Evolutionary conservation across 2,329 filamentous ascomycete species (phyloP).

Genomic region (Fragosphaeria purpurea): DNA sequence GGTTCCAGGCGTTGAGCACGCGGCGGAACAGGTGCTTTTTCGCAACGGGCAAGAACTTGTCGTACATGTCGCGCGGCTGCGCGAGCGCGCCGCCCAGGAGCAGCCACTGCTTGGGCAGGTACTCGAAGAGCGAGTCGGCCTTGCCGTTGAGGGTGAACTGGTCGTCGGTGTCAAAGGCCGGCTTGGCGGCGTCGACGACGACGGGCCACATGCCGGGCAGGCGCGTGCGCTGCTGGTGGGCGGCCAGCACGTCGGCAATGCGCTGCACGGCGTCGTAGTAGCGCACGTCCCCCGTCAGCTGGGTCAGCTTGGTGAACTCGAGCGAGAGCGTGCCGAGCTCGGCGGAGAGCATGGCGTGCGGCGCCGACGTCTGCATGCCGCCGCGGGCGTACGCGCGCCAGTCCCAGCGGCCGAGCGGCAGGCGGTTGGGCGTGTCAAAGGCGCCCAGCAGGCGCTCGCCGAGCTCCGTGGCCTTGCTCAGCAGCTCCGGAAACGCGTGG

Average conservation of each 20-base stretch:
- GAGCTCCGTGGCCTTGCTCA: slow-evolving; percentile 53
- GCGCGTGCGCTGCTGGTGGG: slow-evolving; percentile 40
- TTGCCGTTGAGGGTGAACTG: slow-evolving; percentile 46
- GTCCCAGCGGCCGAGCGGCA: slow-evolving; percentile 51
- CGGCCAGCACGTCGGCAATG: slow-evolving; percentile 45
- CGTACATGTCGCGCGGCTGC: slow-evolving; percentile 23
- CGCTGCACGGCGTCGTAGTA: slow-evolving; percentile 53
- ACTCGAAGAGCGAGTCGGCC: slow-evolving; percentile 52
- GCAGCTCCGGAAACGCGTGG: slow-evolving; percentile 39
- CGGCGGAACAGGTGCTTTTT: slow-evolving; percentile 32
- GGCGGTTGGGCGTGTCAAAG: slow-evolving; percentile 59
- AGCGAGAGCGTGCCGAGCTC: slow-evolving; percentile 50
- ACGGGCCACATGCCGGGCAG: slow-evolving; percentile 56
- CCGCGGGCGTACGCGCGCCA: slow-evolving; percentile 39
- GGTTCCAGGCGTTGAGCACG: slow-evolving; percentile 24
- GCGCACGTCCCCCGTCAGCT: slow-evolving; percentile 48
- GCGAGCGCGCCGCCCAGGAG: slow-evolving; percentile 53
- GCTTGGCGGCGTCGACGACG: slow-evolving; percentile 39
- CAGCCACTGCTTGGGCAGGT: slow-evolving; percentile 55
- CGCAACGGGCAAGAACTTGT: slow-evolving; percentile 20
- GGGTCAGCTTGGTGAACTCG: slow-evolving; percentile 55
- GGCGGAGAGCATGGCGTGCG: slow-evolving; percentile 28
- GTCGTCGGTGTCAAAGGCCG: slow-evolving; percentile 45
- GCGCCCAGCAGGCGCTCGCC: slow-evolving; percentile 55
- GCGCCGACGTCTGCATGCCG: slow-evolving; percentile 32